phyloP scores from a whole-genome alignment of 345 rosid species.

The Citrus inodora region DNA sequence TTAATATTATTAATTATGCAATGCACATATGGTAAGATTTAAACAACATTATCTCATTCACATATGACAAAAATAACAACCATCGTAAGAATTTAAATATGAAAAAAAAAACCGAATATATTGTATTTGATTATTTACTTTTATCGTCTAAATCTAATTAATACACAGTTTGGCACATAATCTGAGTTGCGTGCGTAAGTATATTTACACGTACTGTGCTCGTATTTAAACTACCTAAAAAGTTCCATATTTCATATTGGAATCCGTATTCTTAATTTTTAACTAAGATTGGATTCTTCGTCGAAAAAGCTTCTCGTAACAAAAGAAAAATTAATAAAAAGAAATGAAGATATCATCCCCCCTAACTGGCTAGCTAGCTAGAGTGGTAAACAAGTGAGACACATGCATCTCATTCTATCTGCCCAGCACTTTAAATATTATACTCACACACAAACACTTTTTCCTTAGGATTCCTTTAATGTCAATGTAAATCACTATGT shows the following conservation, averaged over 20 bases:
- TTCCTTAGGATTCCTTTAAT: slow-evolving; percentile 20
- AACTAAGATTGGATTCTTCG: neutral
- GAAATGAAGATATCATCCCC: neutral
- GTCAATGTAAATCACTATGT: slow-evolving; percentile 14
- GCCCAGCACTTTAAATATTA: neutral
- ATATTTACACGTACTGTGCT: too few species aligned
- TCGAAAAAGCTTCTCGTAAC: neutral
- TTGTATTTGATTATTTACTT: too few species aligned
- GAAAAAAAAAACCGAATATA: neutral
- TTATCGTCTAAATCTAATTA: neutral
- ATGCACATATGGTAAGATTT: neutral
- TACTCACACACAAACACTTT: too few species aligned
- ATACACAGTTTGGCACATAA: neutral
- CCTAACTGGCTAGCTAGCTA: neutral
- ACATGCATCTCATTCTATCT: neutral
- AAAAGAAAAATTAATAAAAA: neutral
- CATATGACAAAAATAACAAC: too few species aligned
- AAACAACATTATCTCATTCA: neutral
- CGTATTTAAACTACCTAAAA: too few species aligned
- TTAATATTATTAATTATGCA: neutral
- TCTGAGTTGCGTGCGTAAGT: too few species aligned
- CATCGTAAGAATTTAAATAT: neutral
- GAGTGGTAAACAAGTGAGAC: neutral
- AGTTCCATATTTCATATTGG: neutral
- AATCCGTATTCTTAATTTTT: neutral